These are phyloP conservation scores for Eucalyptus fibrosa DNA, from an alignment of 345 rosid genomes.

Conservation along the genomic window DNA sequence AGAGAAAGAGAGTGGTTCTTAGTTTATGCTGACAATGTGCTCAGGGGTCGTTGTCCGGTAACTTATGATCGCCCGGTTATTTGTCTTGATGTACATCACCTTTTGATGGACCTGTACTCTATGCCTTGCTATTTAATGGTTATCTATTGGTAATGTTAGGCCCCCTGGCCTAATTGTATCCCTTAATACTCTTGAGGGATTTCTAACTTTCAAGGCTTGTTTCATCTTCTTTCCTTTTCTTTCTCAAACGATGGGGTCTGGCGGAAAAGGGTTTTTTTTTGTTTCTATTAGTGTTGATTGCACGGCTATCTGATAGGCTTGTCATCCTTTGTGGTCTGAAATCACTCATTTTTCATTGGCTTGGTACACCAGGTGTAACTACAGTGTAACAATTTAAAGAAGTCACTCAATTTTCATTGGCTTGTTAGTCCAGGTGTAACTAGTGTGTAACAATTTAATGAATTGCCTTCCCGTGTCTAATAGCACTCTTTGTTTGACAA, in stretches of 20 bases:
- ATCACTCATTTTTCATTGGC: neutral
- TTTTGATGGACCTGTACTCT: neutral
- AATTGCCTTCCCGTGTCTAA: neutral
- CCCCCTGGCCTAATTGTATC: neutral
- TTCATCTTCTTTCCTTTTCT: neutral
- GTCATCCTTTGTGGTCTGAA: neutral
- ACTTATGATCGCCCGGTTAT: neutral
- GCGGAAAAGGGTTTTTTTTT: neutral
- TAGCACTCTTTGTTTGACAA: neutral
- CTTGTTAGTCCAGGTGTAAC: neutral
- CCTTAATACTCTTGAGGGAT: neutral
- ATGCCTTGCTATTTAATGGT: neutral
- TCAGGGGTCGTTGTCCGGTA: neutral
- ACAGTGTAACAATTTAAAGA: neutral
- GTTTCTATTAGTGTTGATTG: neutral
- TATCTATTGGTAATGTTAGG: neutral
- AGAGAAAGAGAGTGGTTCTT: neutral
- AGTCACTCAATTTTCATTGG: neutral
- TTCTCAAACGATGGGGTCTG: neutral
- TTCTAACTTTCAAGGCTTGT: neutral
- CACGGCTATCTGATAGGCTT: neutral
- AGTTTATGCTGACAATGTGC: neutral
- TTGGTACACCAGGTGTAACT: neutral
- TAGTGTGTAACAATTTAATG: neutral
- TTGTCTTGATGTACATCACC: neutral